Evolutionary conservation across 768 basidiomycete species (phyloP).

Genomic region (Rubroboletus satanas): DNA sequence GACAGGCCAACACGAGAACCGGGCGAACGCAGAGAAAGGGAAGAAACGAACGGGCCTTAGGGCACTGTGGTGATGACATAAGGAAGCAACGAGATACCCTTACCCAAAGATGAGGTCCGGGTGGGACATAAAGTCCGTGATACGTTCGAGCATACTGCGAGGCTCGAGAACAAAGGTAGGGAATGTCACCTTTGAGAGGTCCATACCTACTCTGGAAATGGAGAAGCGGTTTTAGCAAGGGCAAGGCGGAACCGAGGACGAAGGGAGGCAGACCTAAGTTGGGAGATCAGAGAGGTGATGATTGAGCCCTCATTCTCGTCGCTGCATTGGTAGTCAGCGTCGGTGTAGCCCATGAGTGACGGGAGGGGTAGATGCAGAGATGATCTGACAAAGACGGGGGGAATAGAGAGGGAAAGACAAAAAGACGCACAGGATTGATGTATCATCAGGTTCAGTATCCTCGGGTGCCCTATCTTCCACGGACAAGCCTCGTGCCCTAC

Average conservation of each 20-base stretch:
- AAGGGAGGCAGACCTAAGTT: conserved; percentile 59
- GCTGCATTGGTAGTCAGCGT: conserved; percentile 45
- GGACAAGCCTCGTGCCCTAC: conserved; percentile 63
- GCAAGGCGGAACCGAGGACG: neutral
- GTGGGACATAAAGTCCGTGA: conserved; percentile 99
- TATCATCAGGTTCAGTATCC: conserved; percentile 86
- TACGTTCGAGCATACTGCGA: conserved; percentile 94
- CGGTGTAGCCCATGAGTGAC: conserved; percentile 28
- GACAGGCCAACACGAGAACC: neutral
- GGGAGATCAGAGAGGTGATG: conserved; percentile 81
- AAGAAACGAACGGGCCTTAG: conserved; percentile 18
- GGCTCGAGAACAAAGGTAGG: conserved; percentile 97
- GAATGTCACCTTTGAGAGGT: conserved; percentile 90
- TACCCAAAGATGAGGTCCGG: conserved; percentile 95
- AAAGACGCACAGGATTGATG: conserved; percentile 74
- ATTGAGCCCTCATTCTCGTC: conserved; percentile 94
- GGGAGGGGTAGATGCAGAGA: conserved; percentile 1
- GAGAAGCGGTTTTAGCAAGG: conserved; percentile 9
- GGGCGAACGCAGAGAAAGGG: neutral
- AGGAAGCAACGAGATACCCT: conserved; percentile 31
- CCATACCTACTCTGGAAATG: conserved; percentile 82
- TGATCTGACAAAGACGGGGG: conserved; percentile 26
- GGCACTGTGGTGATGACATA: conserved; percentile 15
- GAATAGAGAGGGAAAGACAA: conserved; percentile 21
- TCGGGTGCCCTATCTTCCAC: conserved; percentile 71